These are phyloP conservation scores for Eimeria sp. DNA, from an alignment of 169 alveolate species.

Conservation along the genomic window DNA sequence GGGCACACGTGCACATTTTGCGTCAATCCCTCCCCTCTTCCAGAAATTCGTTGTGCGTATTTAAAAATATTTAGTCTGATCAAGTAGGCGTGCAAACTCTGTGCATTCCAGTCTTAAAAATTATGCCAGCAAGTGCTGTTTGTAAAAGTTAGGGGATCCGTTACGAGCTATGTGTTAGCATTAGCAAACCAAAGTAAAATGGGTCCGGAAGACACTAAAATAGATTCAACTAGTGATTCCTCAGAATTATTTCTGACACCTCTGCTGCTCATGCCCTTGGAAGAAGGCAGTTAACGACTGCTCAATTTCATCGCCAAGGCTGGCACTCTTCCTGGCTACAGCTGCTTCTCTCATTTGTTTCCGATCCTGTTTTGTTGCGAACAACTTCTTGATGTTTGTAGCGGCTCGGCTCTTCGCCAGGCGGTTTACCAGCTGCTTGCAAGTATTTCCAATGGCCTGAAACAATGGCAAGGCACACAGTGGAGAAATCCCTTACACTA, in stretches of 20 bases:
- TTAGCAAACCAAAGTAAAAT: not conserved
- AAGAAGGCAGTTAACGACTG: constrained; percentile 71
- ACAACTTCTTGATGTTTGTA: not conserved
- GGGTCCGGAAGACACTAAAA: not conserved
- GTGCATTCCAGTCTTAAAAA: not conserved
- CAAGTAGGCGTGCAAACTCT: not conserved
- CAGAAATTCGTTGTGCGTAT: too few species aligned
- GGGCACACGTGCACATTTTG: not conserved
- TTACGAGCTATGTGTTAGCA: not conserved
- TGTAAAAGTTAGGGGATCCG: not conserved
- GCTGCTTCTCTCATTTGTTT: not conserved
- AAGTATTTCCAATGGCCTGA: constrained; percentile 50
- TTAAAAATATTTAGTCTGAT: too few species aligned
- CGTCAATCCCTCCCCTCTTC: too few species aligned
- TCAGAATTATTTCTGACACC: not conserved
- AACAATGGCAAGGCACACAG: not conserved
- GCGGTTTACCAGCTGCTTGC: constrained; percentile 15
- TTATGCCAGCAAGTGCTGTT: constrained; percentile 7
- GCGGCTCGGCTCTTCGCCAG: constrained; percentile 14
- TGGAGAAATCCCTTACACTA: not conserved
- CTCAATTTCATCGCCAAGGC: constrained; percentile 69
- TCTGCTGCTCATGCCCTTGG: constrained; percentile 32
- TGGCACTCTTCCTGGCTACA: not conserved
- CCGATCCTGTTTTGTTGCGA: constrained; percentile 4
- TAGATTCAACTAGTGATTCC: not conserved